phyloP scores from a whole-genome alignment of 2,329 filamentous ascomycete genomes.

The Cladophialophora carrionii region DNA sequence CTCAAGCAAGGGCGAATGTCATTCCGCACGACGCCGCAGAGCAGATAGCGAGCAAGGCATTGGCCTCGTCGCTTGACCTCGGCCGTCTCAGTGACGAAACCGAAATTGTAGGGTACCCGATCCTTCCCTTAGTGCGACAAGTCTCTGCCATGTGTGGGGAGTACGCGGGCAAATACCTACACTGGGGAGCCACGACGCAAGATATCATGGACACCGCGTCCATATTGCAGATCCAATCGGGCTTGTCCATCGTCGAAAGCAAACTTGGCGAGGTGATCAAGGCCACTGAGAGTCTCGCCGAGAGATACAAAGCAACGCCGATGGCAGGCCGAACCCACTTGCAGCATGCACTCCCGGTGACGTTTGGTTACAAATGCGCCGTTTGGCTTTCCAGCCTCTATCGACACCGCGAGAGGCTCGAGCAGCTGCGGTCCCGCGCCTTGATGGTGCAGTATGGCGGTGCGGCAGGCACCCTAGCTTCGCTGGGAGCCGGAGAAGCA shows the following conservation, averaged over 20 bases:
- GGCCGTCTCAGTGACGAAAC: constrained; percentile 29
- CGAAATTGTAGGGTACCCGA: constrained; percentile 40
- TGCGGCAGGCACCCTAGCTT: constrained; percentile 60
- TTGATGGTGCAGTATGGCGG: constrained; percentile 61
- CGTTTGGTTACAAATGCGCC: constrained; percentile 62
- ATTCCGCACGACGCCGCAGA: constrained; percentile 28
- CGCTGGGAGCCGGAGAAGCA: constrained; percentile 53
- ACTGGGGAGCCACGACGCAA: constrained; percentile 64
- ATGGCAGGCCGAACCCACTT: constrained; percentile 64
- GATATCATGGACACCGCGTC: constrained; percentile 63
- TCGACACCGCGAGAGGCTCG: constrained; percentile 54
- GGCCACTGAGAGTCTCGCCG: constrained; percentile 50
- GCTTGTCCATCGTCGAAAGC: constrained; percentile 53
- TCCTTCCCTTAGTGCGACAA: constrained; percentile 39
- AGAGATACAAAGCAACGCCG: constrained; percentile 56
- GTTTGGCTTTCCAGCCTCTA: constrained; percentile 58
- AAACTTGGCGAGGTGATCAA: constrained; percentile 50
- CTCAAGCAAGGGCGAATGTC: constrained; percentile 35
- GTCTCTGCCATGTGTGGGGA: constrained; percentile 30
- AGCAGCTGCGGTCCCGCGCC: constrained; percentile 51
- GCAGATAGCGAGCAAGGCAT: background rate
- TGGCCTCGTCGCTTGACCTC: background rate
- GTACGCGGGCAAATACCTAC: constrained; percentile 52
- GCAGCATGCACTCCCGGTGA: constrained; percentile 61
- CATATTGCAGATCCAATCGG: constrained; percentile 57